Conservation (phyloP, 1,284 basidiomycete species). For the Trichosporon sp. region DNA sequence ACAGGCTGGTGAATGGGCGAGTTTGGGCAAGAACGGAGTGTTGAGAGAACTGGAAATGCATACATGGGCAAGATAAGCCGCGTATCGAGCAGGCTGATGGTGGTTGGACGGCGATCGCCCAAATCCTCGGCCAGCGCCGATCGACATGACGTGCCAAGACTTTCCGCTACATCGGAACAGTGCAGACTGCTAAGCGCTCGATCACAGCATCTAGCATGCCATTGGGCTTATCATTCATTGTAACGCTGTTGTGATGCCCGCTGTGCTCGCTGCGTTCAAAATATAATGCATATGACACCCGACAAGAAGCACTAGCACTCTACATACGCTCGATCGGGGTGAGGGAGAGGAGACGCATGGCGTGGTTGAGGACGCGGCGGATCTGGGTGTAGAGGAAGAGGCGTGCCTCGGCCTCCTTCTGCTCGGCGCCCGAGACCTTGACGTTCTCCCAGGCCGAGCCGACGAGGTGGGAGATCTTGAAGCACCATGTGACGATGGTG, state of each 20-base stretch:
- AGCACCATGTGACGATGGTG: slow-evolving; percentile 62
- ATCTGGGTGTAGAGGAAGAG: slow-evolving; percentile 86
- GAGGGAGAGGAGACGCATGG: slow-evolving; percentile 82
- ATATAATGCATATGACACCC: slow-evolving; percentile 5
- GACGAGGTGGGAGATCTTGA: slow-evolving; percentile 48
- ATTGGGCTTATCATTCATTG: not conserved
- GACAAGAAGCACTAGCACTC: not conserved
- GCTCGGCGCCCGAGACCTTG: slow-evolving; percentile 69
- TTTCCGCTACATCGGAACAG: no score
- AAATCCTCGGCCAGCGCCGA: not conserved
- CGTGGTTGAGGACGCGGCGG: slow-evolving; percentile 76
- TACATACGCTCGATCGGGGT: slow-evolving; percentile 89
- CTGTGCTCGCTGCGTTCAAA: not conserved
- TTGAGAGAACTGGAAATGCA: not conserved
- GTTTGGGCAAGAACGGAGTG: no score
- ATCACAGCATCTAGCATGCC: no score
- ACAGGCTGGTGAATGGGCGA: not conserved
- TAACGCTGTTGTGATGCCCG: not conserved
- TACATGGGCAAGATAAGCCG: not conserved
- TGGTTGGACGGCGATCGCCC: not conserved
- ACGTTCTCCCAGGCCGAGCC: slow-evolving; percentile 48
- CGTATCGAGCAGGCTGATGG: no score
- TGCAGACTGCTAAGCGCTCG: no score
- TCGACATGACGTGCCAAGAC: no score
- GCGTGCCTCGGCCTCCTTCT: slow-evolving; percentile 71